Evolutionary conservation across 2,329 filamentous ascomycete genomes (phyloP), one percentile per base, ranked within the genome.

Genomic region (Arthrobotrys sphaeroides): DNA sequence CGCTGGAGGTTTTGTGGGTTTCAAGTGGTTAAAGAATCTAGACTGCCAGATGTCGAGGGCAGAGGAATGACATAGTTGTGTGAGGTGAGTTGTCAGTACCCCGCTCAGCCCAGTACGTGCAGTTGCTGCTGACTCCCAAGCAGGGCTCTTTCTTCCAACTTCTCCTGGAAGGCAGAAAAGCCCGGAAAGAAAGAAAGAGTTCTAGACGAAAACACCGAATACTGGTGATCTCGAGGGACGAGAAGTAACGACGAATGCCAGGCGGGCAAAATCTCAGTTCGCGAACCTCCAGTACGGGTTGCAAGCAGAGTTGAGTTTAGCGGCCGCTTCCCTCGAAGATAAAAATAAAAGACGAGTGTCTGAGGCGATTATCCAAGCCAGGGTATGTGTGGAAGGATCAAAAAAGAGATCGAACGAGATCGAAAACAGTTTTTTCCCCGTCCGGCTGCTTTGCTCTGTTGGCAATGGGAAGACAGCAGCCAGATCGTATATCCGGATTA

Each of bases 261-360:
- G 70, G 62, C 70, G 26, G 42, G 55, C 45, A 61, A n/a, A 49
- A 43, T 33, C 33, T 36, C 28, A 68, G 62, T 74, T 74, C 70
- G 70, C 70, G 62, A 74, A 68, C 47, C 36, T 73, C 51, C 61
- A 67, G 51, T 49, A 24, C 47, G 31, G 28, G 31, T 20, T n/a
- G n/a, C n/a, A n/a, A n/a, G 24, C 45, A 64, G 60, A 67, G 62
- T 74, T 74, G 64, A 68, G 70, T 61, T 68, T 74, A 74, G 70
- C 70, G 61, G 61, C 69, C 18, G 62, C 61, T 24, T 55, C 20
- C n/a, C n/a, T 55, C 31, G 18, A 55, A 55, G 38, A 64, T 67
- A 74, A 62, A 70, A 61, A 55, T 62, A 62, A 62, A 38, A 59
- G 38, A 45, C 26, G 45, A 49, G 43, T 60, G 65, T 61, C 55